A percentile compares a stretch with the other conserved stretches of the same genome.
phyloP scores from a whole-genome alignment of 2,329 filamentous ascomycete species.

The Calonectria leucothoes region DNA sequence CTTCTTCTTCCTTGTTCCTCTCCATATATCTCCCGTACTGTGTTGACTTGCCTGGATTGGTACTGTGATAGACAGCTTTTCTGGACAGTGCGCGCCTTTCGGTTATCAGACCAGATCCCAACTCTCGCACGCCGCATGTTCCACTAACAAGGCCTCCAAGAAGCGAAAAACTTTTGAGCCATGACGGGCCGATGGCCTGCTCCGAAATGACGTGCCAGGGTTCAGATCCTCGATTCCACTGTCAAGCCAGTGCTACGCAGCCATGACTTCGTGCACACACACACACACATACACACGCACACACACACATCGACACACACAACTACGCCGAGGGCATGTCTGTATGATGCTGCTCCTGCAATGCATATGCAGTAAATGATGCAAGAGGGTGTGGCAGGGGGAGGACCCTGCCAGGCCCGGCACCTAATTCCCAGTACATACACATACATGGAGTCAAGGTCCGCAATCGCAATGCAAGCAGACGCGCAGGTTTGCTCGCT shows the following conservation, averaged over 20 bases:
- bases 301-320: too few species aligned
- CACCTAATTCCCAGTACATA: background rate
- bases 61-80: conserved; percentile 17
- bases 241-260: background rate
- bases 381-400: conserved; percentile 30
- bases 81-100: conserved; percentile 5
- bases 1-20: conserved; percentile 14
- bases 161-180: background rate
- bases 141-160: background rate
- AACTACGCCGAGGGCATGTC: background rate
- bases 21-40: conserved; percentile 20
- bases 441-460: background rate
- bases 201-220: conserved; percentile 4
- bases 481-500: background rate
- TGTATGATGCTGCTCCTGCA: conserved; percentile 30
- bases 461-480: conserved; percentile 8
- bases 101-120: background rate
- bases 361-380: conserved; percentile 34
- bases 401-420: conserved; percentile 23
- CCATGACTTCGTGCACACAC: background rate
- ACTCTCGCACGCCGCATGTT: conserved; percentile 2
- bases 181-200: background rate
- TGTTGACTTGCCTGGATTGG: background rate
- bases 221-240: background rate
- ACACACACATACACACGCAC: too few species aligned